Conservation (phyloP, 208 protist species). For the Acanthamoeba lenticulata region DNA sequence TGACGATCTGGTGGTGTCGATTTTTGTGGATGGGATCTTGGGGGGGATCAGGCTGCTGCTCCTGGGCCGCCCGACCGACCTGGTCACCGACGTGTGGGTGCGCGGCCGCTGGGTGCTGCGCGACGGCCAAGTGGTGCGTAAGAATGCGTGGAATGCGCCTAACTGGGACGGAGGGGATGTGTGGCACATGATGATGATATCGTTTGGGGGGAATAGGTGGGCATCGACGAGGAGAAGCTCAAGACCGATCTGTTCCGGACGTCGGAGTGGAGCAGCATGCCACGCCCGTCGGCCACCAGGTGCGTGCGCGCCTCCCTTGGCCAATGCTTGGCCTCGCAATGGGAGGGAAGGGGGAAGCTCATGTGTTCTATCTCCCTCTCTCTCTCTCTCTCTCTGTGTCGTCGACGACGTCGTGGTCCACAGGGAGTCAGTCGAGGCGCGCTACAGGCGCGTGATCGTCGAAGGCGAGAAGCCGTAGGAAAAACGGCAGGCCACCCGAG, state of each 20-base stretch:
- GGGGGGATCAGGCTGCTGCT: neutral
- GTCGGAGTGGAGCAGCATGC: neutral
- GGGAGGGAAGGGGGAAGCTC: too few species aligned
- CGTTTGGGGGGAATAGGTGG: neutral
- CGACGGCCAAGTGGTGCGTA: neutral
- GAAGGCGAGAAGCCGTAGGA: neutral
- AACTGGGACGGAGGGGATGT: neutral
- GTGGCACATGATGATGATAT: neutral
- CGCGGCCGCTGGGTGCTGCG: neutral
- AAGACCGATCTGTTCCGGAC: neutral
- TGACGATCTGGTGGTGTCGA: too few species aligned
- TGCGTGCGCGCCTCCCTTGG: neutral
- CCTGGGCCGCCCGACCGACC: neutral
- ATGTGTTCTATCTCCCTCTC: too few species aligned
- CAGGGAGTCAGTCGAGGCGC: neutral
- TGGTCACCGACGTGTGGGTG: slow-evolving; percentile 22
- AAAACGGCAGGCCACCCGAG: too few species aligned
- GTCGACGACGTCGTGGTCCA: neutral
- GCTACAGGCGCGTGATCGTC: neutral
- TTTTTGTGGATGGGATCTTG: neutral
- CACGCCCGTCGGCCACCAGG: neutral
- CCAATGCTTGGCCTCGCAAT: neutral
- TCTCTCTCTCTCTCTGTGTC: neutral
- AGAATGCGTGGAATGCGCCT: neutral
- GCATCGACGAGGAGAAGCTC: neutral